These are phyloP conservation scores for Trichoderma simmonsii DNA, from an alignment of 2,329 filamentous ascomycete species.

Conservation along the genomic window DNA sequence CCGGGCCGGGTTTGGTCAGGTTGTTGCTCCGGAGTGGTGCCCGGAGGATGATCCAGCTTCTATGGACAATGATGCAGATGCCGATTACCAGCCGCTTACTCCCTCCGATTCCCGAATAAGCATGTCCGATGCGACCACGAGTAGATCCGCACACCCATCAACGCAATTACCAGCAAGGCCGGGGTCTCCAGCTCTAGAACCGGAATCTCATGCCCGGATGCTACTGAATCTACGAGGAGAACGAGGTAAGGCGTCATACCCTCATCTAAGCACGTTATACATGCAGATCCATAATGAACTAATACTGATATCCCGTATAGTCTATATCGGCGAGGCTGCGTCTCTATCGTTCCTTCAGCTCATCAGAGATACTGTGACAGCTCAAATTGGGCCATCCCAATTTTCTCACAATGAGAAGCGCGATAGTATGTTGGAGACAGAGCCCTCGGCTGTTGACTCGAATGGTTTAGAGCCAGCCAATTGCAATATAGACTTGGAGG, in stretches of 20 bases:
- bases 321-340: constrained; percentile 49
- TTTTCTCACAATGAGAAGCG: constrained; percentile 50
- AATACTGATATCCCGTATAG: constrained; percentile 26
- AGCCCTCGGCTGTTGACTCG: constrained; percentile 24
- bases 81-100: constrained; percentile 26
- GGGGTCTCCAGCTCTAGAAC: constrained; percentile 2
- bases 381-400: constrained; percentile 51
- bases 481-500: constrained; percentile 21
- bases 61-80: not conserved
- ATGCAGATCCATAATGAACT: not conserved
- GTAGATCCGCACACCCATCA: constrained; percentile 20
- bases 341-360: constrained; percentile 56
- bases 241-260: constrained; percentile 39
- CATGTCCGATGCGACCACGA: constrained; percentile 18
- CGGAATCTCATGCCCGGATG: constrained; percentile 38
- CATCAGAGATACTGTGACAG: constrained; percentile 44
- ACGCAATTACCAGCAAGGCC: not conserved
- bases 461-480: not conserved
- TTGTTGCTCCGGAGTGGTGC: not conserved
- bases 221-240: constrained; percentile 52
- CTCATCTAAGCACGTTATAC: not conserved
- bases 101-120: constrained; percentile 32
- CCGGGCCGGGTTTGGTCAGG: not conserved
- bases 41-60: not conserved
- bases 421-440: constrained; percentile 53